Evolutionary conservation across 306 rosid species (phyloP).

Genomic region (Trifolium repens): DNA sequence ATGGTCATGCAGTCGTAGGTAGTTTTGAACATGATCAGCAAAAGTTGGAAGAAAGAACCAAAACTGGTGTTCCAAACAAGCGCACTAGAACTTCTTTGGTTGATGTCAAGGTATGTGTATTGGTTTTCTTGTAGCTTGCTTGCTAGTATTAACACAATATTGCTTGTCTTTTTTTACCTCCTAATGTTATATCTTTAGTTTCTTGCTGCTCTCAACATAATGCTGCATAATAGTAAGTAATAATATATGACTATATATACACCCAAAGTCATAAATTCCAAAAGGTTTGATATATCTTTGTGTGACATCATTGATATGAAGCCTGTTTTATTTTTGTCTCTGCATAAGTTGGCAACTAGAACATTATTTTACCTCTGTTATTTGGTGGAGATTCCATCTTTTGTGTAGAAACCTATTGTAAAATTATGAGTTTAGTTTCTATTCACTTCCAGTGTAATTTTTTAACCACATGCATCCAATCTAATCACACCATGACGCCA

Average conservation of each 20-base stretch:
- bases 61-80: constrained; percentile 72
- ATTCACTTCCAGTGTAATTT: not conserved
- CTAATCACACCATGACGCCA: not conserved
- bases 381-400: constrained; percentile 13
- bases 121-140: constrained; percentile 20
- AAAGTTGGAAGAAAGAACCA: constrained; percentile 75
- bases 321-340: constrained; percentile 35
- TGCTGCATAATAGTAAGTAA: not conserved
- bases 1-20: constrained; percentile 58
- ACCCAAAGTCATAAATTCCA: constrained; percentile 14
- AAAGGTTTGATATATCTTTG: constrained; percentile 17
- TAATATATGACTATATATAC: constrained; percentile 8
- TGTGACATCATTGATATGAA: not conserved
- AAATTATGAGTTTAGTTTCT: not conserved
- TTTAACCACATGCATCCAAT: not conserved
- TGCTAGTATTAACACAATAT: not conserved
- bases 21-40: constrained; percentile 76
- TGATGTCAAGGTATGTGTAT: constrained; percentile 72
- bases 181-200: constrained; percentile 35
- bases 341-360: constrained; percentile 24
- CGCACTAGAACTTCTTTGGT: constrained; percentile 88
- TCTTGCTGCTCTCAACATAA: constrained; percentile 17
- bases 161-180: constrained; percentile 8
- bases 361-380: not conserved
- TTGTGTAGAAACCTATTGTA: constrained; percentile 21